Percentiles rank a stretch among this genome's conserved stretches.
Conservation (phyloP, 306 rosid genomes). For the Medicago ruthenica region DNA sequence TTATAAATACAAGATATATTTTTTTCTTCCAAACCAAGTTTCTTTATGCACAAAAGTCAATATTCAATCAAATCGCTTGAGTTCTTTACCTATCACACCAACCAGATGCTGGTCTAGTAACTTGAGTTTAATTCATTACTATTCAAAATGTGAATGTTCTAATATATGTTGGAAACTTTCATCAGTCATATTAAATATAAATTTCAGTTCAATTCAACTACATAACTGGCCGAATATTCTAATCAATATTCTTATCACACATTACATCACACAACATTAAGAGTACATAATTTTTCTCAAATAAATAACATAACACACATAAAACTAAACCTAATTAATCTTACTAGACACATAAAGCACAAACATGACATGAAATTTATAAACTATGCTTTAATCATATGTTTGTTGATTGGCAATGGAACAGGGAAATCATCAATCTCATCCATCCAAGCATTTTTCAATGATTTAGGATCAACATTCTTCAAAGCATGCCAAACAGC, state of each 20-base stretch:
- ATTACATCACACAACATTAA: background rate
- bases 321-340: slow-evolving; percentile 8
- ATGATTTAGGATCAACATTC: slow-evolving; percentile 52
- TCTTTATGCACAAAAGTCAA: background rate
- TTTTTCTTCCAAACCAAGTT: background rate
- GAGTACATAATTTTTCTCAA: background rate
- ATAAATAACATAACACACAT: background rate
- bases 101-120: background rate
- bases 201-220: background rate
- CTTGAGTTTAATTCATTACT: background rate
- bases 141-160: background rate
- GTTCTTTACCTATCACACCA: background rate
- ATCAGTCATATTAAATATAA: background rate
- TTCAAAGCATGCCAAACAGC: slow-evolving; percentile 78
- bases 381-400: background rate
- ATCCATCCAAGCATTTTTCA: slow-evolving; percentile 70
- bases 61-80: background rate
- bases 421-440: slow-evolving; percentile 78
- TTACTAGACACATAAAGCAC: background rate
- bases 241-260: background rate
- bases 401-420: background rate
- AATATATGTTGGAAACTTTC: background rate
- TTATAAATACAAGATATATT: too few species aligned
- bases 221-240: background rate
- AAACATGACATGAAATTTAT: background rate